Base-by-base conservation (phyloP, 495 filamentous ascomycete genomes). In the Letharia columbiana region DNA sequence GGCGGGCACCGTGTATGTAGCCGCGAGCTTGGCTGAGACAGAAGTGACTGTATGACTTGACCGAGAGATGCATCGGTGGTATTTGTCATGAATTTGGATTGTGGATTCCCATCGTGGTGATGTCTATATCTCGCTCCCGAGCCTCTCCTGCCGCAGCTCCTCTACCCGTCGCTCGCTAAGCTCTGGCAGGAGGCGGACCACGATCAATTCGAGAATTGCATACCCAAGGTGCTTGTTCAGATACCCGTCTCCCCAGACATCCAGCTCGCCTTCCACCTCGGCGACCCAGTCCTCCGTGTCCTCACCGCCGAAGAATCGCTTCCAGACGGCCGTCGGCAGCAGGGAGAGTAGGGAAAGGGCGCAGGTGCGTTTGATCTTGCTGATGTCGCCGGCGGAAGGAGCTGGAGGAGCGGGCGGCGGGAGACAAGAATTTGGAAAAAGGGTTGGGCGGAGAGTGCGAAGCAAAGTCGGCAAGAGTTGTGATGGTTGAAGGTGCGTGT, bases 151-250 rank as follows among this genome's bases (percentile, higher is more conserved):
- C 83, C 90, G 84, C 58, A 96, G 74, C 72, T 91, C 88, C 64
- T 77, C 75, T 13, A 91, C 83, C 47, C 87, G 86, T 71, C 82
- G 86, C 69, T 91, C 89, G 41, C 84, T 82, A 70, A 98, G 70
- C 80, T 98, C 94, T 39, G 94, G 94, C 61, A 96, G 80, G 42
- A 97, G 75, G 70, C 87, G 83, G 45, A 89, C 85, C 18, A 98
- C 77, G 0, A 96, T 66, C 62, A 90, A 77, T 75, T 98, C 94
- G 49, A 96, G 70, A 49, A 91, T 79, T 33, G 82, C 78, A 69
- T 93, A 95, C 54, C 92, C 74, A 13, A 98, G 76, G 74, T 98
- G 92, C 75, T 89, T 93, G 77, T 97, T 98, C 73, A 89, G 85
- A 76, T 96, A 97, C 15, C 81, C 82, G 74, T 96, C 90, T 4